phyloP scores from a whole-genome alignment of 176 grass and related monocot species.

The Musa schizocarpa region DNA sequence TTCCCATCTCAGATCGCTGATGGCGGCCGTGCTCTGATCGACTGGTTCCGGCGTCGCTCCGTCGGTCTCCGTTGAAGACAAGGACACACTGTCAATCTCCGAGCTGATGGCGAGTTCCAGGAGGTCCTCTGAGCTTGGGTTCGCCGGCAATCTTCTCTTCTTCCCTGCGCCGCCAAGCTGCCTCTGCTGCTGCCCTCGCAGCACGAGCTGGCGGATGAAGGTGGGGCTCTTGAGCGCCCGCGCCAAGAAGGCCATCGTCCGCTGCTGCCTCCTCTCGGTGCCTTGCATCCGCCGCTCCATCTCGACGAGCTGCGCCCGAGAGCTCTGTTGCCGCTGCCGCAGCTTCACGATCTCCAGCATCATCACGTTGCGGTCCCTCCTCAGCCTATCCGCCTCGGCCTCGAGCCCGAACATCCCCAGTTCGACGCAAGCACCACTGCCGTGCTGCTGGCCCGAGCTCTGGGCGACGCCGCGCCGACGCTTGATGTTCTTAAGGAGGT shows the following conservation, averaged over 20 bases:
- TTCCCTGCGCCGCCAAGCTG: not conserved
- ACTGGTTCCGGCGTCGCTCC: not conserved
- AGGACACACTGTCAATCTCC: not conserved
- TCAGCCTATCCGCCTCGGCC: constrained; percentile 6
- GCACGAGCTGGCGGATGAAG: constrained; percentile 1
- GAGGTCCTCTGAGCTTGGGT: not conserved
- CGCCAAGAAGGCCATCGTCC: constrained; percentile 11
- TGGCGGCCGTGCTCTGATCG: not conserved
- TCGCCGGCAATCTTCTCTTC: constrained; percentile 11
- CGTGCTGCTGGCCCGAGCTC: not conserved
- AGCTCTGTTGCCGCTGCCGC: constrained; percentile 19
- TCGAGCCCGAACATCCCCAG: constrained; percentile 4
- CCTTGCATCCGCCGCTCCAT: constrained; percentile 14
- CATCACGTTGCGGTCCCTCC: constrained; percentile 13
- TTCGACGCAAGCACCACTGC: not conserved
- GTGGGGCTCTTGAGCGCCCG: constrained; percentile 8
- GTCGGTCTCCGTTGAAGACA: not conserved
- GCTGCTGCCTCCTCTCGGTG: constrained; percentile 20
- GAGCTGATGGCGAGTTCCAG: too few relatives aligned
- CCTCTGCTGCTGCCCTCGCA: not conserved
- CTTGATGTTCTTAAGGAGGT: constrained; percentile 12
- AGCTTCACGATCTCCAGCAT: constrained; percentile 23
- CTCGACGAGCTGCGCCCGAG: constrained; percentile 14
- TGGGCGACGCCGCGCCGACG: constrained; percentile 3
- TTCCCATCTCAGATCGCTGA: not conserved